Percentiles rank a stretch among this genome's conserved stretches.
phyloP scores from a whole-genome alignment of 176 grass and related monocot genomes.

The Avena sativa region DNA sequence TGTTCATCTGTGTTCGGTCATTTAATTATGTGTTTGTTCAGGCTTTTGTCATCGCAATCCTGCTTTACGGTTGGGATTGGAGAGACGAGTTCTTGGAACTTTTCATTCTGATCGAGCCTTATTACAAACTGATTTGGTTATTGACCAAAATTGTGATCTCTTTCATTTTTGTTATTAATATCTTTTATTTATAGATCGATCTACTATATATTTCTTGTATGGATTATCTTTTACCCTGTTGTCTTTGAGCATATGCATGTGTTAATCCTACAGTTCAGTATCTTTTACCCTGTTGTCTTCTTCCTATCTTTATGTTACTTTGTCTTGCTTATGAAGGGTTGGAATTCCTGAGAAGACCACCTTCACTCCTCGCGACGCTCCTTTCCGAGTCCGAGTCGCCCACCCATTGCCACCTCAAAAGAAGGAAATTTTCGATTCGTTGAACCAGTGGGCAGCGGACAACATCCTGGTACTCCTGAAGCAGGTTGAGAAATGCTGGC shows the following conservation, averaged over 20 bases:
- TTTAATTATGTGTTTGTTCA: neutral
- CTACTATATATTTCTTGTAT: neutral
- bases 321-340: constrained; percentile 1
- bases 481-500: constrained; percentile 5
- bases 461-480: constrained; percentile 7
- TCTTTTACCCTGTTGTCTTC: too few species aligned
- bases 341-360: neutral
- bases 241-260: too few species aligned
- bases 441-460: constrained; percentile 4
- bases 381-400: neutral
- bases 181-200: neutral
- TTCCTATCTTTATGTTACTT: neutral
- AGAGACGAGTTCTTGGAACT: neutral
- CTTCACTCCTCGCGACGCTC: neutral
- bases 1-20: neutral
- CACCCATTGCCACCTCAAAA: constrained; percentile 8
- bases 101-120: neutral
- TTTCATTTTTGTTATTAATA: neutral
- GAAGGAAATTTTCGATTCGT: constrained; percentile 16
- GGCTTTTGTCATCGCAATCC: neutral
- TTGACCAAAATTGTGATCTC: neutral
- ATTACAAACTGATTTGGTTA: neutral
- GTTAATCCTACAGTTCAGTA: too few species aligned
- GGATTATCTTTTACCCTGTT: too few species aligned
- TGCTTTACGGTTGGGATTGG: neutral